These are phyloP conservation scores for Annulohypoxylon maeteangense DNA, from an alignment of 495 filamentous ascomycete genomes.

Conservation along the genomic window DNA sequence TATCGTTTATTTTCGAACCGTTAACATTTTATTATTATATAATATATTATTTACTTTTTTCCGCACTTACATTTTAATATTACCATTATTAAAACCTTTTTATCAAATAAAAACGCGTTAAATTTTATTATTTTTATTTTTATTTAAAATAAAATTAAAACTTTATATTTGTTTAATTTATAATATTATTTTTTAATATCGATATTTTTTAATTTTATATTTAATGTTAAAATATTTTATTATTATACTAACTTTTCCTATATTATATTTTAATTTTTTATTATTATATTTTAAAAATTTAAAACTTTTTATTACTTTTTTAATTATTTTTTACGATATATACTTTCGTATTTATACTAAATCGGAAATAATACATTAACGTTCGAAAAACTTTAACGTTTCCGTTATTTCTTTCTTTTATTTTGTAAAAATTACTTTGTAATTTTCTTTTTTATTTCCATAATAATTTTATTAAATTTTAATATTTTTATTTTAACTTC, in stretches of 20 bases:
- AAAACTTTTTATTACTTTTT: too few species aligned
- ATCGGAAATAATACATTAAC: background rate
- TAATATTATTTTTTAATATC: background rate
- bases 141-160: background rate
- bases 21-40: background rate
- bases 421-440: background rate
- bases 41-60: background rate
- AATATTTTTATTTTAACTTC: background rate
- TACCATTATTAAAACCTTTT: background rate
- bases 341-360: background rate
- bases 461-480: background rate
- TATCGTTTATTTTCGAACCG: background rate
- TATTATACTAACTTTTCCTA: background rate
- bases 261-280: background rate
- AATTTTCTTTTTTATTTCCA: background rate
- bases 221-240: background rate
- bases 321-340: background rate
- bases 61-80: background rate
- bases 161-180: background rate
- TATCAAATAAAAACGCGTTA: background rate
- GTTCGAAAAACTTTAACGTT: background rate
- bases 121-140: background rate
- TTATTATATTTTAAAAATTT: background rate
- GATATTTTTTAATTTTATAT: background rate
- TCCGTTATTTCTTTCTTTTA: background rate